Percentiles rank a stretch among this genome's conserved stretches.
Evolutionary conservation across 176 grass and related monocot genomes (phyloP).

Genomic region (Avena atlantica): DNA sequence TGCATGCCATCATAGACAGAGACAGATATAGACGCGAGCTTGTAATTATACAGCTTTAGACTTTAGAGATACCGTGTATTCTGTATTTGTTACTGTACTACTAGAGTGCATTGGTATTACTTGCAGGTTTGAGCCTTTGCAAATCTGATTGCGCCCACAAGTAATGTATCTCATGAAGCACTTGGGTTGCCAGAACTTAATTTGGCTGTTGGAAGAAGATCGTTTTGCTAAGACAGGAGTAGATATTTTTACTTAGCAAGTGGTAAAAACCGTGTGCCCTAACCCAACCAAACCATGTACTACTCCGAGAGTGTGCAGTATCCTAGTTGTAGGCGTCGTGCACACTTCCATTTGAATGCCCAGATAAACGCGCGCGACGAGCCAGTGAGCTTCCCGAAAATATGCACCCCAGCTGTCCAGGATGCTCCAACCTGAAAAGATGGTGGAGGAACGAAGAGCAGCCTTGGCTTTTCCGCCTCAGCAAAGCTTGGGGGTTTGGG

Average conservation of each 20-base stretch:
- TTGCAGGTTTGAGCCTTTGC: not conserved
- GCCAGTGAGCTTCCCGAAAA: not conserved
- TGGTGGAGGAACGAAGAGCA: slow-evolving; percentile 4
- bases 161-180: not conserved
- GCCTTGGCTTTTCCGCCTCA: slow-evolving; percentile 38
- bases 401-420: slow-evolving; percentile 15
- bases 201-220: not conserved
- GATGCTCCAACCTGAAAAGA: slow-evolving; percentile 31
- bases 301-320: not conserved
- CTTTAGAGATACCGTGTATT: slow-evolving; percentile 15
- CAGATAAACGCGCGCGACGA: not conserved
- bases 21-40: slow-evolving; percentile 16
- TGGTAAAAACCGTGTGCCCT: not conserved
- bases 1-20: not conserved
- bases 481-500: slow-evolving; percentile 3
- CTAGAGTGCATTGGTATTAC: not conserved
- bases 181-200: not conserved
- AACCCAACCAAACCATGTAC: not conserved
- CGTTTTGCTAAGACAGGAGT: no score
- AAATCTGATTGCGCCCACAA: slow-evolving; percentile 21
- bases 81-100: not conserved
- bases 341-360: slow-evolving; percentile 7
- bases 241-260: no score
- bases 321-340: not conserved
- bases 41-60: not conserved